A percentile compares a stretch with the other conserved stretches of the same genome.
phyloP scores from a whole-genome alignment of 768 basidiomycete genomes.

The Leccinum ochraceum region DNA sequence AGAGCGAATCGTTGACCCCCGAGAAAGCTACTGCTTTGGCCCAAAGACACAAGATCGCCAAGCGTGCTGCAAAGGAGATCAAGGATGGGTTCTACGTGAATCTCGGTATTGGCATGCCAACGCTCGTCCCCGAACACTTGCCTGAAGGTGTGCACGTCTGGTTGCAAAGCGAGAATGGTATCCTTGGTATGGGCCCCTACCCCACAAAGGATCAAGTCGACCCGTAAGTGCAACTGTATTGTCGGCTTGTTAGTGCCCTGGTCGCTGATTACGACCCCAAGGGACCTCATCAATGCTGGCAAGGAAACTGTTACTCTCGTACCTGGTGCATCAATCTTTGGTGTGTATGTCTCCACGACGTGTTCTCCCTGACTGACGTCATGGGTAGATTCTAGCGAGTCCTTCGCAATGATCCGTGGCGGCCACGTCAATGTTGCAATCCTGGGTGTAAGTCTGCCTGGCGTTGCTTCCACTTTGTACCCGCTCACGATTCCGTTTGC shows the following conservation, averaged over 20 bases:
- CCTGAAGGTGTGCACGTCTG: conserved; percentile 77
- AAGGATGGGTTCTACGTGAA: conserved; percentile 88
- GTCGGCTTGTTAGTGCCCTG: not conserved
- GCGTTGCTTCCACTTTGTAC: not conserved
- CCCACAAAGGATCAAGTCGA: conserved; percentile 79
- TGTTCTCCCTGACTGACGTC: not conserved
- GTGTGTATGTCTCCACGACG: conserved; percentile 39
- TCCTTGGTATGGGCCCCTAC: conserved; percentile 89
- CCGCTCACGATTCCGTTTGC: conserved; percentile 5
- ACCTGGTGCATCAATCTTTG: conserved; percentile 90
- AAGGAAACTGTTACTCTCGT: conserved; percentile 94
- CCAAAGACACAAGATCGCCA: conserved; percentile 74
- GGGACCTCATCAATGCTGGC: conserved; percentile 92
- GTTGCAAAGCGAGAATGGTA: conserved; percentile 90
- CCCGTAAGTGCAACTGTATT: conserved; percentile 53
- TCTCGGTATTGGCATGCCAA: conserved; percentile 90
- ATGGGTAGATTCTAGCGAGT: conserved; percentile 74
- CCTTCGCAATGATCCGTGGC: conserved; percentile 97
- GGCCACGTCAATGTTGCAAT: conserved; percentile 95
- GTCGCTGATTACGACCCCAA: conserved; percentile 30
- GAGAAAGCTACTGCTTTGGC: conserved; percentile 56
- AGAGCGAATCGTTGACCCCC: conserved; percentile 36
- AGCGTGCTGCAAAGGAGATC: conserved; percentile 86
- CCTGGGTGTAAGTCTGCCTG: conserved; percentile 65
- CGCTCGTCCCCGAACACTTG: conserved; percentile 79